Evolutionary conservation across 1,284 basidiomycete species (phyloP).

Genomic region (Marasmius fiardii): DNA sequence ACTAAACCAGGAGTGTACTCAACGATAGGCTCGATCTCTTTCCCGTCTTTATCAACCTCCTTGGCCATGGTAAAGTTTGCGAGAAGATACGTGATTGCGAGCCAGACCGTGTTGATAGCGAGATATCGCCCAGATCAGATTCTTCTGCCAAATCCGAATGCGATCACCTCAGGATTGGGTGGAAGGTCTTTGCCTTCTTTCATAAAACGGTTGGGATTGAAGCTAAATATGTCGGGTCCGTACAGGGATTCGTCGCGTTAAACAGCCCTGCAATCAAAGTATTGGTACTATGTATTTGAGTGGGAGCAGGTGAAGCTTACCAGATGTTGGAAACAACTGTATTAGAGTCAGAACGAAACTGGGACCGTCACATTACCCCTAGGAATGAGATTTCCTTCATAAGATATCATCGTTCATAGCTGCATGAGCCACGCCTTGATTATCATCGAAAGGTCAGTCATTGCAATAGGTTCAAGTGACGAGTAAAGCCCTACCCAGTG

Average conservation of each 20-base stretch:
- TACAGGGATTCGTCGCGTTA: too few species aligned
- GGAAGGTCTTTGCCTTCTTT: slow-evolving; percentile 16
- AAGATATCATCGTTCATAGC: slow-evolving; percentile 11
- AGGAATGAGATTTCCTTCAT: slow-evolving; percentile 24
- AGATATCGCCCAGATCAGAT: slow-evolving; percentile 31
- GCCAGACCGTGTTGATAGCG: slow-evolving; percentile 24
- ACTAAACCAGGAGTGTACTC: slow-evolving; percentile 17
- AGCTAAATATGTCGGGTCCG: slow-evolving; percentile 23
- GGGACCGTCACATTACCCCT: slow-evolving; percentile 6
- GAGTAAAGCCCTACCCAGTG: too few species aligned
- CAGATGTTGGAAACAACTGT: slow-evolving; percentile 19
- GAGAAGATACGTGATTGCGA: slow-evolving; percentile 26
- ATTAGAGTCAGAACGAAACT: not conserved
- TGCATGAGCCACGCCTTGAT: slow-evolving; percentile 11
- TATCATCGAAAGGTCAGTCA: too few species aligned
- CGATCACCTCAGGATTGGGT: slow-evolving; percentile 17
- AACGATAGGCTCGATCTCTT: slow-evolving; percentile 13
- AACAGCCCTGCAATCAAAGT: too few species aligned
- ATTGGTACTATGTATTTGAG: slow-evolving; percentile 27
- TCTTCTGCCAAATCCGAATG: slow-evolving; percentile 25
- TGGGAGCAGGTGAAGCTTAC: slow-evolving; percentile 11
- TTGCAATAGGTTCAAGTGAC: too few species aligned
- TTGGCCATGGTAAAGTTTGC: slow-evolving; percentile 21
- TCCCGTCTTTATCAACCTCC: slow-evolving; percentile 15
- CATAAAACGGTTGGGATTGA: slow-evolving; percentile 27